Conservation (phyloP, 2,329 filamentous ascomycete species). For the Dactylellina cionopaga region DNA sequence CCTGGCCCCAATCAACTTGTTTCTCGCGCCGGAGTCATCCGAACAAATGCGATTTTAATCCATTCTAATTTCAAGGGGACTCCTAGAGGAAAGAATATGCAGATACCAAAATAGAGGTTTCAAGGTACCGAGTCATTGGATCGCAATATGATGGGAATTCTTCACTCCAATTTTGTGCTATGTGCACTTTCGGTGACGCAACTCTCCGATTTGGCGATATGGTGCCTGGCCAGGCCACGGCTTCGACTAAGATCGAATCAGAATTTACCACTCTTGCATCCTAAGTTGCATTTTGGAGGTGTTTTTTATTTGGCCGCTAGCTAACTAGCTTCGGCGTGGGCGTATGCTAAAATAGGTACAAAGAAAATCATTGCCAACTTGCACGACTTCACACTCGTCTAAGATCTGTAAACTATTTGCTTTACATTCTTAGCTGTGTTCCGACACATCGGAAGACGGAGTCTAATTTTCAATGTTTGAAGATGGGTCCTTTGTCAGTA, state of each 20-base stretch:
- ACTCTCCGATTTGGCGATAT: too few species aligned
- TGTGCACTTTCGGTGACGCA: too few species aligned
- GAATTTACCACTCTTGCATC: too few species aligned
- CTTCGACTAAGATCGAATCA: too few species aligned
- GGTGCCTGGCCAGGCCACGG: too few species aligned
- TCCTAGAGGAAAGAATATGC: background rate
- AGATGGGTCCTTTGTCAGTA: background rate
- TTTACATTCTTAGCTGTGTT: too few species aligned
- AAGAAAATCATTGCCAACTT: slow-evolving; percentile 8
- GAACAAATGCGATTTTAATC: background rate
- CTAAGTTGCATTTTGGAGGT: background rate
- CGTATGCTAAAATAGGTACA: slow-evolving; percentile 30
- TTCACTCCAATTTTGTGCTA: too few species aligned
- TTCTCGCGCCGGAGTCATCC: background rate
- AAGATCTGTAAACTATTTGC: too few species aligned
- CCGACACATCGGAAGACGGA: slow-evolving; percentile 9
- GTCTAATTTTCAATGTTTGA: too few species aligned
- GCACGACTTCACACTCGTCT: background rate
- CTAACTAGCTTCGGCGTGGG: slow-evolving; percentile 38
- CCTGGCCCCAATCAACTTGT: background rate
- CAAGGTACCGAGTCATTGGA: slow-evolving; percentile 16
- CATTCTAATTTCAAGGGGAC: background rate
- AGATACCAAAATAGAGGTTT: slow-evolving; percentile 19
- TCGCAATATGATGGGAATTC: too few species aligned
- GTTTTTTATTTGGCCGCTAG: too few species aligned